Percentiles rank a stretch among this genome's conserved stretches.
Evolutionary conservation across 805 yeast genomes (phyloP).

Genomic region (Diddensiella santjacobensis): DNA sequence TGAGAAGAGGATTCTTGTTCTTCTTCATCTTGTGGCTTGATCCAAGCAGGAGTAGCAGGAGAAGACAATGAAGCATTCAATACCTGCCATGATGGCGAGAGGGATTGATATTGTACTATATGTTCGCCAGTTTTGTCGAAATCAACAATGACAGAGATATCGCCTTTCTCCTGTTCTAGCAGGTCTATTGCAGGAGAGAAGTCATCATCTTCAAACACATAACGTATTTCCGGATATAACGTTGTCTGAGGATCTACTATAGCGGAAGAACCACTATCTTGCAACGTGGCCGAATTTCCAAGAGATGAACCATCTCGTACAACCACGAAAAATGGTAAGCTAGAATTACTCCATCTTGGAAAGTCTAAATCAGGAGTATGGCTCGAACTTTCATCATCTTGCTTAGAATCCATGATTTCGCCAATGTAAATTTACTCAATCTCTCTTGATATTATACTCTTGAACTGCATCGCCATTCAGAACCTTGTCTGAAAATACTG

Average conservation of each 20-base stretch:
- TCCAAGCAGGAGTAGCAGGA: conserved; percentile 1
- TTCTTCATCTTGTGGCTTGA: conserved; percentile 1
- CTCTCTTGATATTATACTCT: too few relatives aligned
- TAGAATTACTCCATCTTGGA: conserved; percentile 20
- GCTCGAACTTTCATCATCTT: too few relatives aligned
- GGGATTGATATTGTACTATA: conserved; percentile 31
- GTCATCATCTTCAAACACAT: conserved; percentile 36
- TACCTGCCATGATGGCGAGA: conserved; percentile 39
- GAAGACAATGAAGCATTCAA: conserved; percentile 24
- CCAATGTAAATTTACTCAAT: too few relatives aligned
- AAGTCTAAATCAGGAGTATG: background rate
- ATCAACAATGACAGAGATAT: conserved; percentile 35
- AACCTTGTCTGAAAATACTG: too few relatives aligned
- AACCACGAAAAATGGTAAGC: conserved; percentile 25
- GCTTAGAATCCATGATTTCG: too few relatives aligned
- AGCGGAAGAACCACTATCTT: background rate
- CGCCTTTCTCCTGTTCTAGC: conserved; percentile 29
- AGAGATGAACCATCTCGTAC: conserved; percentile 11
- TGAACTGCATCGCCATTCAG: too few relatives aligned
- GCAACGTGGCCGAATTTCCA: background rate
- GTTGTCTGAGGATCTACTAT: conserved; percentile 9
- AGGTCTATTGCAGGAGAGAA: conserved; percentile 34
- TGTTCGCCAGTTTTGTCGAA: conserved; percentile 33
- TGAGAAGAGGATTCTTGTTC: background rate
- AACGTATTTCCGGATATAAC: conserved; percentile 37